phyloP scores from a whole-genome alignment of 306 rosid species.

The Aeschynomene evenia region DNA sequence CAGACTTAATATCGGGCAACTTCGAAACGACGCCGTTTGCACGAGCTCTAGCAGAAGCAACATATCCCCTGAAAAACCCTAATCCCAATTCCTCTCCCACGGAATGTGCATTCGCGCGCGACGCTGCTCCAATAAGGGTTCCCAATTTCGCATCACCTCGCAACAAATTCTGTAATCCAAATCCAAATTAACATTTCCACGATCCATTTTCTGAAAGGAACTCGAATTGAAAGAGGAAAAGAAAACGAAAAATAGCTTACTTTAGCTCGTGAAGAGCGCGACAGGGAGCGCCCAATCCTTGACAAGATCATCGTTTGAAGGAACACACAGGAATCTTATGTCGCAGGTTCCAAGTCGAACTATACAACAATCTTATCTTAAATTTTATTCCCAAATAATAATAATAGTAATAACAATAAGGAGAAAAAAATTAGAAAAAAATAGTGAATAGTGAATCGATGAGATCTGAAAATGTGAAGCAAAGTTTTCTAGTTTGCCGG shows the following conservation, averaged over 20 bases:
- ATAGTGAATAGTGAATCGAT: neutral
- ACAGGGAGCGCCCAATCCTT: conserved; percentile 60
- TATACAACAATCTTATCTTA: neutral
- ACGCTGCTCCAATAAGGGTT: conserved; percentile 24
- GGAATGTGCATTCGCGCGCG: conserved; percentile 34
- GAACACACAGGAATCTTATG: neutral
- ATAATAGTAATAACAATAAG: neutral
- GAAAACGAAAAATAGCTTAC: conserved; percentile 30
- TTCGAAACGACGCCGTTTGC: conserved; percentile 34
- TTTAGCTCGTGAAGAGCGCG: conserved; percentile 59
- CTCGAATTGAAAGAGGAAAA: neutral
- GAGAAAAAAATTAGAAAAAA: neutral
- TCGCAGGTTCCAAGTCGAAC: neutral
- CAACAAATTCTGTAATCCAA: conserved; percentile 49
- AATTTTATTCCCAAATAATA: neutral
- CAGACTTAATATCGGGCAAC: conserved; percentile 45
- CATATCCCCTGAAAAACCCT: conserved; percentile 59
- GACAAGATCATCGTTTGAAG: conserved; percentile 52
- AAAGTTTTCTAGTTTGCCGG: neutral
- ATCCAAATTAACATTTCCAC: neutral
- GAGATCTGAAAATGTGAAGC: conserved; percentile 20
- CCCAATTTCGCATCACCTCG: conserved; percentile 52
- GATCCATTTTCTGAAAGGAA: neutral
- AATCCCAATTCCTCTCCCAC: conserved; percentile 53
- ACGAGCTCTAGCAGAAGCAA: conserved; percentile 46